Evolutionary conservation across 768 basidiomycete genomes (phyloP), one percentile per base, ranked within the genome.

Genomic region (Collybiopsis confluens): DNA sequence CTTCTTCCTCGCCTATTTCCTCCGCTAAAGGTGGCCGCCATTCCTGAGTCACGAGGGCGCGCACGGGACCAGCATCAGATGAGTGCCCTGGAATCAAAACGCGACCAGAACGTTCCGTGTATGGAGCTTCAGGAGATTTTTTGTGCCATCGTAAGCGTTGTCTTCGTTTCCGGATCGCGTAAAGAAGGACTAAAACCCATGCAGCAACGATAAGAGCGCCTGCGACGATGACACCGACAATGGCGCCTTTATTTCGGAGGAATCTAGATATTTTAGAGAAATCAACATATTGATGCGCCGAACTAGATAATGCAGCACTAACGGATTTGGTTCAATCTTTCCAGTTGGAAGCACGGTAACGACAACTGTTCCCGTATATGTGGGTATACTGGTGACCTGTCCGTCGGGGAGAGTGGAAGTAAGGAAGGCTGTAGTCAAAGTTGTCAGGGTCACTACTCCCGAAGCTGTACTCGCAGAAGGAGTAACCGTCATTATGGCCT

Each of bases 1-100:
- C 38, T 15, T 50, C 48, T 5, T 52, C 50, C 16, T 30, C 40
- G 21, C 16, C 38, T 26, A 51, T n/a, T 28, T 52, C 50, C 6
- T 30, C 30, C 8, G 33, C 38, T n/a, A 52, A 36, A 4, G 50
- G 50, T n/a, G 50, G 50, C 18, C 38, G 37, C 50, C 50, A 52
- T 43, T 52, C 50, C 23, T 41, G 40, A 2, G 20, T 30, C 10
- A 38, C 40, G 15, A 52, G 35, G 6, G 50, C 38, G 18, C 40
- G 38, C 5, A 8, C 7, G 18, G 50, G 42, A 28, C 9, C 40
- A 42, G 24, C 15, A 18, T 23, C 24, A 2, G 26, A 16, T 18
- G 41, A 33, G 20, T 33, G 37, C 7, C 50, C 50, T 52, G 18
- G 50, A 43, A 52, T 52, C 10, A 52, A 18, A 1, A 52, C 50